Base-by-base conservation (phyloP, 192 early-diverging fungal species). In the Entomortierella parvispora region DNA sequence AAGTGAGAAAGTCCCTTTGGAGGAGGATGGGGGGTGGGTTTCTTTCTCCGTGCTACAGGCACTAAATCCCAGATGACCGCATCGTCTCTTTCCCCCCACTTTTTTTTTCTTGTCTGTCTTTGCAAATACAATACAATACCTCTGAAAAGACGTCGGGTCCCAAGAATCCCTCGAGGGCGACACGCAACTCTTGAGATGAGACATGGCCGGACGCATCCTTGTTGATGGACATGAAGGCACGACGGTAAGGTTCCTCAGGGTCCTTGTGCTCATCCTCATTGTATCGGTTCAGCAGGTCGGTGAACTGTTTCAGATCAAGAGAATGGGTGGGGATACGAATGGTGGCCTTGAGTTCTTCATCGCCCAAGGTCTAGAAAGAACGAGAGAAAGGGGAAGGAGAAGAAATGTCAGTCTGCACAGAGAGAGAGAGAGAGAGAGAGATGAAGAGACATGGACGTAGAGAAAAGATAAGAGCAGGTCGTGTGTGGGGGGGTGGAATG, bases 221-320 rank as follows among this genome's bases (percentile, higher is more conserved):
- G 83, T 92, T 90, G 65, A 93, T 90, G 31, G 90, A 85, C 46
- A 80, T 65, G 82, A 93, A 93, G 22, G 88, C 90, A 52, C 88
- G 81, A 58, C 85, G 82, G 67, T 88, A 86, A 54, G 90, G 88
- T 32, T 85, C 84, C 52, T 87, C 86, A 23, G 81, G 79, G 68
- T 91, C 86, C 34, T 82, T 82, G 72, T 58, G 12, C 25, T 59
- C 11, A 29, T 74, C 63, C 12, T 61, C 18, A 50, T 60, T 65
- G 71, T 74, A 74, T 9, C 63, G 62, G 18, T 50, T 59, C 62
- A 74, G 33, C 22, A 74, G 63, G 22, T 44, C 28, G 2, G 62
- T 65, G 46, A 74, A 74, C 57, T 65, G 29, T 20, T 74, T 33
- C 12, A 65, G 37, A 18, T 59, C 49, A 8, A 74, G n/a, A 7